Evolutionary conservation across 352 stramenopile species (phyloP).

Genomic region (Globisporangium iwayamae): DNA sequence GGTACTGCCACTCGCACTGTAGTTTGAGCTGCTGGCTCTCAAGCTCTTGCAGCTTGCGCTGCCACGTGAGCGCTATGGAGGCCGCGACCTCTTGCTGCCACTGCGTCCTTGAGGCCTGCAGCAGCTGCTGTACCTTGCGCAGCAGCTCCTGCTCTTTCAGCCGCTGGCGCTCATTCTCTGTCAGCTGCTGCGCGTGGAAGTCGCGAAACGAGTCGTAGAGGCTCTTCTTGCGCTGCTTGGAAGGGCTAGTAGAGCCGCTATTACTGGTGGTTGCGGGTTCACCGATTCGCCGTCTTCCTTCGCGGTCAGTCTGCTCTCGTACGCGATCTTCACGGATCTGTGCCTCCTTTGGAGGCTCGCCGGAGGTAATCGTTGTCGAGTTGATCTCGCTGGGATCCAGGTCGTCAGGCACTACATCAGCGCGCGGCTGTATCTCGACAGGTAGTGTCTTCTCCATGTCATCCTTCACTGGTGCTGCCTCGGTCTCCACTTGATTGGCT

Average conservation of each 20-base stretch:
- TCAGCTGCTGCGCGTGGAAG: constrained; percentile 39
- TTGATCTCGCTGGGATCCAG: not conserved
- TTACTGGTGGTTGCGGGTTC: not conserved
- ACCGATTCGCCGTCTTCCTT: not conserved
- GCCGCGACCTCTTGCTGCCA: constrained; percentile 4
- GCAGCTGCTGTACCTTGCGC: constrained; percentile 36
- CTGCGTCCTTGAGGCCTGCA: constrained; percentile 25
- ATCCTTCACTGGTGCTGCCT: not conserved
- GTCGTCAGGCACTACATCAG: not conserved
- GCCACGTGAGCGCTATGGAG: not conserved
- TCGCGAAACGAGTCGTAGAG: constrained; percentile 48
- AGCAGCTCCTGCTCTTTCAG: constrained; percentile 35
- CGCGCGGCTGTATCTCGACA: not conserved
- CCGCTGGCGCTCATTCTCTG: constrained; percentile 29
- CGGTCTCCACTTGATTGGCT: not conserved
- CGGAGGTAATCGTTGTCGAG: not conserved
- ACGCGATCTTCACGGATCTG: not conserved
- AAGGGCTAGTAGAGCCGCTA: not conserved
- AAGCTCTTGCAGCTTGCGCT: constrained; percentile 9
- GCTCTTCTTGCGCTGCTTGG: constrained; percentile 22
- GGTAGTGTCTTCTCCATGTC: too few species aligned
- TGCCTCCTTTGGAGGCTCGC: not conserved
- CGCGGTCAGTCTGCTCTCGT: not conserved
- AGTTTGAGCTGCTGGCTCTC: constrained; percentile 16
- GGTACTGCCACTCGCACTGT: constrained; percentile 15